phyloP scores from a whole-genome alignment of 2,329 filamentous ascomycete genomes.

The Claviceps lovelessii region DNA sequence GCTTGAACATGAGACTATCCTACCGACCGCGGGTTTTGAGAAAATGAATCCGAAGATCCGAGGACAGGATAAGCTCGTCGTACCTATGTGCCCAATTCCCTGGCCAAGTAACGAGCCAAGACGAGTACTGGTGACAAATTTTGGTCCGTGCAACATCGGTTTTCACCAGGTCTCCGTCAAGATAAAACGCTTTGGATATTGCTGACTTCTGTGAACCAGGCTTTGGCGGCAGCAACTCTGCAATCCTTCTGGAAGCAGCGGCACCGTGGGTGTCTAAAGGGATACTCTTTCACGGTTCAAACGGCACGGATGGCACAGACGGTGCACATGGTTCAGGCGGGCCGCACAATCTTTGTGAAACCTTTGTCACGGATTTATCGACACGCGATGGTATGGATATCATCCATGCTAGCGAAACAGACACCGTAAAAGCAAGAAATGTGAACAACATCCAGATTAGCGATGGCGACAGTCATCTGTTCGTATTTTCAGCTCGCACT shows the following conservation, averaged over 20 bases:
- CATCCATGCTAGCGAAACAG: background rate
- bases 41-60: constrained; percentile 9
- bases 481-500: constrained; percentile 8
- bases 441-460: background rate
- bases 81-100: constrained; percentile 6
- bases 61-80: constrained; percentile 4
- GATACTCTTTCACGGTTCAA: background rate
- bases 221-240: constrained; percentile 13
- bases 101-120: constrained; percentile 10
- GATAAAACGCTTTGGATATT: background rate
- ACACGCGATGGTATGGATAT: constrained; percentile 1
- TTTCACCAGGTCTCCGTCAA: too few relatives aligned
- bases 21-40: constrained; percentile 14
- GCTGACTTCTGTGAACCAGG: background rate
- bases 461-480: constrained; percentile 4
- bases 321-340: background rate
- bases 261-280: background rate
- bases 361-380: background rate
- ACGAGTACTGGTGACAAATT: constrained; percentile 13
- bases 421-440: background rate
- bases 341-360: background rate
- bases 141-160: constrained; percentile 6
- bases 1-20: constrained; percentile 12
- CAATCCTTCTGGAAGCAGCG: constrained; percentile 7
- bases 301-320: background rate